These are phyloP conservation scores for Gossypium ekmanianum DNA, from an alignment of 345 rosid species.

Conservation along the genomic window DNA sequence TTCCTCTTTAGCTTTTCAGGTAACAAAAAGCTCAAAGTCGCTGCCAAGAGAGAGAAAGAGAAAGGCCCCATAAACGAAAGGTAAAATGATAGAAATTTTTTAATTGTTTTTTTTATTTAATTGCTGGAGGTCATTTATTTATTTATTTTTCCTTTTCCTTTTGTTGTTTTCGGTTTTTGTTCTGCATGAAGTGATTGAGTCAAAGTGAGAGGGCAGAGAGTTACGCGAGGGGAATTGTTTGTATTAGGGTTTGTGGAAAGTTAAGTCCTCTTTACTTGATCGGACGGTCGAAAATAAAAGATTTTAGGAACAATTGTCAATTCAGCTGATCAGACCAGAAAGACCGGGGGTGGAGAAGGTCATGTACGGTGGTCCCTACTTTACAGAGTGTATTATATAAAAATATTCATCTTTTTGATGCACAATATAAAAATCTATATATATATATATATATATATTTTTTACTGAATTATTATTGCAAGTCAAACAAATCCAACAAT, in stretches of 20 bases:
- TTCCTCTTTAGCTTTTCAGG: neutral
- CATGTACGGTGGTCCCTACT: conserved; percentile 33
- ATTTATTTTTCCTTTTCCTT: neutral
- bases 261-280: conserved; percentile 12
- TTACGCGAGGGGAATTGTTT: conserved; percentile 5
- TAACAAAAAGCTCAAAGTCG: neutral
- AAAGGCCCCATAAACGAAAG: neutral
- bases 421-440: too few species aligned
- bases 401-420: too few species aligned
- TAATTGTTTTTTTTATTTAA: neutral
- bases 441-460: too few species aligned
- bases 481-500: too few species aligned
- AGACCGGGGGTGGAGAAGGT: conserved; percentile 27
- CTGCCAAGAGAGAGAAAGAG: neutral
- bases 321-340: conserved; percentile 22
- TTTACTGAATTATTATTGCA: too few species aligned
- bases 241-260: neutral
- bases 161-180: too few species aligned
- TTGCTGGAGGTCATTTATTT: conserved; percentile 16
- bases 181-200: conserved; percentile 15
- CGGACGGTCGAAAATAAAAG: conserved; percentile 37
- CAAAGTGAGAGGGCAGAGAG: conserved; percentile 14
- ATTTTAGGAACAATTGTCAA: neutral
- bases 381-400: neutral
- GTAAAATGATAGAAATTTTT: neutral